phyloP scores from a whole-genome alignment of 306 rosid genomes.

The Vicia villosa region DNA sequence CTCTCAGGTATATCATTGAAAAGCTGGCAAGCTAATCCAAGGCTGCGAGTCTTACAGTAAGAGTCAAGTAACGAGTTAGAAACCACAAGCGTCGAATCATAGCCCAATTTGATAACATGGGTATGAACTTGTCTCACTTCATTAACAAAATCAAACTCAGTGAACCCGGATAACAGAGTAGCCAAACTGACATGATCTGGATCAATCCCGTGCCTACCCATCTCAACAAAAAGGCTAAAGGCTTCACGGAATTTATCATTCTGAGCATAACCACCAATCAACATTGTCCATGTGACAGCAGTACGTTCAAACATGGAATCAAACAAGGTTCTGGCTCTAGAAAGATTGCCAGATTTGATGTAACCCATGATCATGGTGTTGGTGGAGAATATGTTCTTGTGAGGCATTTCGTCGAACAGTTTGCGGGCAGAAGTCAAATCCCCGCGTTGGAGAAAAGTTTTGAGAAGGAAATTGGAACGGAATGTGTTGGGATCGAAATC shows the following conservation, averaged over 20 bases:
- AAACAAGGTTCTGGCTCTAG: conserved; percentile 64
- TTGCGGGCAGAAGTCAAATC: conserved; percentile 54
- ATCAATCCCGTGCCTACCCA: conserved; percentile 54
- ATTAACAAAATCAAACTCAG: conserved; percentile 45
- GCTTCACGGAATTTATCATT: conserved; percentile 56
- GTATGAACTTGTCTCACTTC: conserved; percentile 70
- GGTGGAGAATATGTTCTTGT: conserved; percentile 61
- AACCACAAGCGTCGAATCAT: conserved; percentile 60
- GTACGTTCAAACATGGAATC: conserved; percentile 64
- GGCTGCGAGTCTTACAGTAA: conserved; percentile 64
- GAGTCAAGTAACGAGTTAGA: conserved; percentile 86
- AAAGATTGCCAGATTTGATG: conserved; percentile 63
- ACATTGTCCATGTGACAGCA: conserved; percentile 83
- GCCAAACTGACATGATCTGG: conserved; percentile 78
- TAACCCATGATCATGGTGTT: conserved; percentile 72
- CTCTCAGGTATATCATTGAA: conserved; percentile 56
- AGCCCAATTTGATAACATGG: conserved; percentile 63
- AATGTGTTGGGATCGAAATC: conserved; percentile 66
- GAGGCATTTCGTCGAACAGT: conserved; percentile 79
- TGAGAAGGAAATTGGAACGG: conserved; percentile 68
- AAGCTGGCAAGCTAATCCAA: conserved; percentile 57
- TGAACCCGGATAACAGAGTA: conserved; percentile 76
- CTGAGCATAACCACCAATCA: conserved; percentile 69
- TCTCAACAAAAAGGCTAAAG: conserved; percentile 58
- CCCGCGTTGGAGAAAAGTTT: conserved; percentile 47